These are phyloP conservation scores for Ogataea glucozyma DNA, from an alignment of 805 yeast genomes.

Conservation along the genomic window DNA sequence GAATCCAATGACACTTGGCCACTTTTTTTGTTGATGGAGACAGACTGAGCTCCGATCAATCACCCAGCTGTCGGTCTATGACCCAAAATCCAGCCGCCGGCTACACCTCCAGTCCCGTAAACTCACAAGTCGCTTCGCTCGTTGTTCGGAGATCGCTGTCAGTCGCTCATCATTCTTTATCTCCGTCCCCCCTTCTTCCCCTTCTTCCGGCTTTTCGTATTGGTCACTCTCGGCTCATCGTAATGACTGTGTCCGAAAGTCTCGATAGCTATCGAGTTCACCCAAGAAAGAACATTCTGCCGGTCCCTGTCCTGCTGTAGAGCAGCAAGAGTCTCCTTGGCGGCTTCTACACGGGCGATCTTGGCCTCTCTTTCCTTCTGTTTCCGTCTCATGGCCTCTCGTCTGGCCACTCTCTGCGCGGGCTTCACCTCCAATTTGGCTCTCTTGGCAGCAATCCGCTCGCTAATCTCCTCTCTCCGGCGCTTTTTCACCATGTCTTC, in stretches of 20 bases:
- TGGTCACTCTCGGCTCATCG: slow-evolving; percentile 44
- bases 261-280: slow-evolving; percentile 57
- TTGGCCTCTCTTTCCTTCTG: slow-evolving; percentile 36
- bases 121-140: no score
- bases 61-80: no score
- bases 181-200: slow-evolving; percentile 18
- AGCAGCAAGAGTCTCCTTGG: slow-evolving; percentile 33
- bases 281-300: slow-evolving; percentile 58
- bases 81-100: no score
- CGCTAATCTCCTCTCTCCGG: slow-evolving; percentile 31
- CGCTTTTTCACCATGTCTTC: slow-evolving; percentile 27
- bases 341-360: slow-evolving; percentile 25
- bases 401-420: slow-evolving; percentile 37
- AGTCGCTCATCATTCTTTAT: no score
- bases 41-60: no score
- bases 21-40: no score
- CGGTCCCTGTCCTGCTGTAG: slow-evolving; percentile 42
- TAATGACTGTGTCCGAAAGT: slow-evolving; percentile 52
- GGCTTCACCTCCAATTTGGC: slow-evolving; percentile 36
- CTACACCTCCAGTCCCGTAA: no score
- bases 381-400: slow-evolving; percentile 37
- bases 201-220: slow-evolving; percentile 24
- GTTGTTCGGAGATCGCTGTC: no score
- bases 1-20: no score
- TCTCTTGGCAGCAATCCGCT: slow-evolving; percentile 34